Evolutionary conservation across 2,329 filamentous ascomycete species (phyloP).

Genomic region (Fusarium algeriense): DNA sequence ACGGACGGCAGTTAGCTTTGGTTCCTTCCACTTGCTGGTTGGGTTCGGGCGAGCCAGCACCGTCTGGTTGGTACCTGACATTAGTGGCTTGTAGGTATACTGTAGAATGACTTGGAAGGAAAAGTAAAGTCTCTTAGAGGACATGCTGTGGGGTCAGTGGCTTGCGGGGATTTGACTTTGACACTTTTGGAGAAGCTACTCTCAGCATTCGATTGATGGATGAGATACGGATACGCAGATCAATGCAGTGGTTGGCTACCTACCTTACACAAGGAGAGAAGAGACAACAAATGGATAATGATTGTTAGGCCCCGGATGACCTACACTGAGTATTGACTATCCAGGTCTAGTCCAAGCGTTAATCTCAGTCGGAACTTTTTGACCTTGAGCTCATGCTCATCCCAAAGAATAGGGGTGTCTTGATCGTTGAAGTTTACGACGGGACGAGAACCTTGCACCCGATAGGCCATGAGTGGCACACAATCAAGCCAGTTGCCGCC

Average conservation of each 20-base stretch:
- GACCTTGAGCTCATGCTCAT: neutral
- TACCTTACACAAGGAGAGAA: constrained; percentile 20
- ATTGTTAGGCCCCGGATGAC: constrained; percentile 6
- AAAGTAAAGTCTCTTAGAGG: constrained; percentile 16
- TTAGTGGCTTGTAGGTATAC: constrained; percentile 34
- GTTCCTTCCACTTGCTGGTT: constrained; percentile 27
- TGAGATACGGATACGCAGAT: constrained; percentile 29
- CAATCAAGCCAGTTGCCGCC: constrained; percentile 36
- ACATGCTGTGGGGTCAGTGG: constrained; percentile 33
- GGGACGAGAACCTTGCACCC: constrained; percentile 36
- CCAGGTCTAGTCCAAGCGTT: constrained; percentile 36
- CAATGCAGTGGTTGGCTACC: neutral
- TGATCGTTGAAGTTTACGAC: constrained; percentile 18
- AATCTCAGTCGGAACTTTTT: constrained; percentile 37
- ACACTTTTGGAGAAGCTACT: constrained; percentile 27
- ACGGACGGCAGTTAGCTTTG: constrained; percentile 25
- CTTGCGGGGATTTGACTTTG: constrained; percentile 31
- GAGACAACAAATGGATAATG: constrained; percentile 34
- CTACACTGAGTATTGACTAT: constrained; percentile 26
- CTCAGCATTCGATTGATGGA: neutral
- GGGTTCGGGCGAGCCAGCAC: constrained; percentile 32
- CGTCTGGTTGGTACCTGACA: constrained; percentile 43
- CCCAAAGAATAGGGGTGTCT: constrained; percentile 29
- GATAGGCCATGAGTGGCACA: constrained; percentile 41
- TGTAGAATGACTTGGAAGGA: constrained; percentile 30